Percentiles rank a stretch among this genome's conserved stretches.
Evolutionary conservation across 2,329 filamentous ascomycete species (phyloP).

Genomic region (Albifimbria verrucaria): DNA sequence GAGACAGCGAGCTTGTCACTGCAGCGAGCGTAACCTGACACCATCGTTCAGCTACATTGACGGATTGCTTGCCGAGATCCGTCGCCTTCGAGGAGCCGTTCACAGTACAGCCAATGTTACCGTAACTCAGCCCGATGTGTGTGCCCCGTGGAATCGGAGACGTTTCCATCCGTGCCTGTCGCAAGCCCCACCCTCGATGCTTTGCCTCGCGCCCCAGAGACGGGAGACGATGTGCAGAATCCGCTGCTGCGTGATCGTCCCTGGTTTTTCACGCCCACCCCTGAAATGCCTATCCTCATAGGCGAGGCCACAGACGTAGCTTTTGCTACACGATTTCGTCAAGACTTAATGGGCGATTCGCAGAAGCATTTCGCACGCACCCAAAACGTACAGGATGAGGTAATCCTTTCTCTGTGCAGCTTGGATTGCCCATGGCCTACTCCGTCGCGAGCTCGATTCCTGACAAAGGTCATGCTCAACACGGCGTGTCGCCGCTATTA

Average conservation of each 20-base stretch:
- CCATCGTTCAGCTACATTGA: background rate
- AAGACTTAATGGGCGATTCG: background rate
- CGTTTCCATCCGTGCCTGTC: background rate
- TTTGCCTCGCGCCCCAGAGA: background rate
- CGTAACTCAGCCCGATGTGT: background rate
- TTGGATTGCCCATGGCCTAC: background rate
- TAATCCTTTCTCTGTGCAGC: background rate
- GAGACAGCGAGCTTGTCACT: background rate
- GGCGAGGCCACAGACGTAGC: background rate
- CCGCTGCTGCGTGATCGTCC: background rate
- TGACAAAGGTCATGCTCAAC: background rate
- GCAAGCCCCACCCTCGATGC: background rate
- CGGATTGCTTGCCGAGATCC: background rate
- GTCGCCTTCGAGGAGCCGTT: background rate
- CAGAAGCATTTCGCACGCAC: background rate
- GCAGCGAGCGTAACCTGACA: background rate
- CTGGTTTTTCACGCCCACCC: background rate
- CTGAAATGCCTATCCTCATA: background rate
- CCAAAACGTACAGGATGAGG: background rate
- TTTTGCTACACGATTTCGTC: background rate
- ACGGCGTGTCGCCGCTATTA: background rate
- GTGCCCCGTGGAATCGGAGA: background rate
- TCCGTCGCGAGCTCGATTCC: background rate
- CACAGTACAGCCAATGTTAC: background rate
- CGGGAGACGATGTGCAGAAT: background rate